Base-by-base conservation (phyloP, 2,329 filamentous ascomycete species). In the Aspergillus eucalypticola region DNA sequence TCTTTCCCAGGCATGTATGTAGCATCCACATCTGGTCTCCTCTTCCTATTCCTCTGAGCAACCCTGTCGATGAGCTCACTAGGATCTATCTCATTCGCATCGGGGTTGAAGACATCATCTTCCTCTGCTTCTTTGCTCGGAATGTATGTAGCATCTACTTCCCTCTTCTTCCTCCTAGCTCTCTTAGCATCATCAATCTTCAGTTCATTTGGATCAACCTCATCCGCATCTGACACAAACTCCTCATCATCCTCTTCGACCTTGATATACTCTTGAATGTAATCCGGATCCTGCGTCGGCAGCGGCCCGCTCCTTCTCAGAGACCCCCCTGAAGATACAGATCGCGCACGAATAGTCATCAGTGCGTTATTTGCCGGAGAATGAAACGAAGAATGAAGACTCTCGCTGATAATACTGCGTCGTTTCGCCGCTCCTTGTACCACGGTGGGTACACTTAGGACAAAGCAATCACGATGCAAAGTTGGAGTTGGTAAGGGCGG, bases 1-100 rank as follows among this genome's bases (percentile, higher is more conserved):
- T 60, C 42, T 17, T 42, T 21, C 2, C 41, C 41, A 3, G 58
- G 56, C 25, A 50, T 11, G 29, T 56, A 64, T 25, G 35, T 54
- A 38, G 58, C 35, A 27, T 62, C 54, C 3, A 52, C n/a, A 15
- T 15, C 13, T 0, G 42, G 51, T 35, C 48, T 62, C 32, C 54
- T 50, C 50, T 58, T 48, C 10, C 42, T 1, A 21, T 21, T 27
- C 46, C 29, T 15, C 55, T 54, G 48, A 53, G 23, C 42, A 51
- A 29, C 13, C 41, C 15, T 29, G n/a, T 44, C 41, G 21, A 44
- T 44, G 10, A 29, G 23, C 23, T 49, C 44, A n/a, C 7, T 17
- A 3, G 44, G 44, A 15, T 29, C 44, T 1, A 49, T 23, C 4
- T 29, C 23, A 10, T 29, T 27, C 3, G 44, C 13, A 15, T 48